Conservation (phyloP, 306 rosid genomes). For the Citrullus colocynthis region DNA sequence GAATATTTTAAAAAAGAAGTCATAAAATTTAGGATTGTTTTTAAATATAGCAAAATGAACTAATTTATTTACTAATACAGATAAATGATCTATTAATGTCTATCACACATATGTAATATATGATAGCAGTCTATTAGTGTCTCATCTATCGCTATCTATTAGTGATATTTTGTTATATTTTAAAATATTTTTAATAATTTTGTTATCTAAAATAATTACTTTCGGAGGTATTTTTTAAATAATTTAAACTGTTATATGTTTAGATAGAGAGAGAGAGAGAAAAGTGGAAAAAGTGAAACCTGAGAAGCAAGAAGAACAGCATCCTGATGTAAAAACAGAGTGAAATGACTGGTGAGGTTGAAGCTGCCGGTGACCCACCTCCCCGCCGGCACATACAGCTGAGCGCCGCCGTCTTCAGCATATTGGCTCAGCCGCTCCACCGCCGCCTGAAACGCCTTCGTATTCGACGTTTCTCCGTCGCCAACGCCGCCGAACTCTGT, state of each 20-base stretch:
- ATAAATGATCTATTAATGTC: too few relatives aligned
- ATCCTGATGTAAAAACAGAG: slow-evolving; percentile 65
- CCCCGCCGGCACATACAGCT: slow-evolving; percentile 36
- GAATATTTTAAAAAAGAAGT: too few relatives aligned
- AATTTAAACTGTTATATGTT: not conserved
- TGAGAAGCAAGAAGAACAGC: slow-evolving; percentile 73
- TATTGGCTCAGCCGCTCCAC: slow-evolving; percentile 17
- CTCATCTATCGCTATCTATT: too few relatives aligned
- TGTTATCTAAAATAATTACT: too few relatives aligned
- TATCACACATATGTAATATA: too few relatives aligned
- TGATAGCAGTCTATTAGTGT: too few relatives aligned
- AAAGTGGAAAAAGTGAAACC: slow-evolving; percentile 34
- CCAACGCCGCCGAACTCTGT: slow-evolving; percentile 42
- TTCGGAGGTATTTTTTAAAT: too few relatives aligned
- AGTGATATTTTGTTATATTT: too few relatives aligned
- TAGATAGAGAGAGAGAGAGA: slow-evolving; percentile 4
- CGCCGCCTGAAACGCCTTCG: slow-evolving; percentile 30
- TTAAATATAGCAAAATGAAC: too few relatives aligned
- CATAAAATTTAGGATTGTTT: too few relatives aligned
- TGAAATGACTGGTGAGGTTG: slow-evolving; percentile 82
- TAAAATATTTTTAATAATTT: too few relatives aligned
- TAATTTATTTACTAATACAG: too few relatives aligned
- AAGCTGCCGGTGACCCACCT: slow-evolving; percentile 71
- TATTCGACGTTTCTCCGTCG: slow-evolving; percentile 36
- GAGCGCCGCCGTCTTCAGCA: slow-evolving; percentile 25